Evolutionary conservation across 2,329 filamentous ascomycete genomes (phyloP).

Genomic region (Penicillium polonicum): DNA sequence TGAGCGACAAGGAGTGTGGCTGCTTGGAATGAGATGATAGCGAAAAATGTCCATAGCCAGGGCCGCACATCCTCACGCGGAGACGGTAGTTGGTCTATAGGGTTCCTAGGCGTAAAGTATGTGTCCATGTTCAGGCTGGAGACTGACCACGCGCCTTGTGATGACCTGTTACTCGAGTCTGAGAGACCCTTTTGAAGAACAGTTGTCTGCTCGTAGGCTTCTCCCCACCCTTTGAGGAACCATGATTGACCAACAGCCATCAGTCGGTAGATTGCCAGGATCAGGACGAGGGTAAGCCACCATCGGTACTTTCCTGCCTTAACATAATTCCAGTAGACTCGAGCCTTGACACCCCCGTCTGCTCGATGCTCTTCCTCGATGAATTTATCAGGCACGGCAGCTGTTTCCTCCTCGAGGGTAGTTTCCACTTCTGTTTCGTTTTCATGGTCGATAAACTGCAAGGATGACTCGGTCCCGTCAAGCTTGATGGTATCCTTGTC

Average conservation of each 20-base stretch:
- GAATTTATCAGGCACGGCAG: conserved; percentile 68
- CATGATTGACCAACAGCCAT: conserved; percentile 68
- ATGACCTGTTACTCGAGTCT: conserved; percentile 11
- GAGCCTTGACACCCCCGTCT: conserved; percentile 70
- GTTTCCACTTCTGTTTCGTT: conserved; percentile 27
- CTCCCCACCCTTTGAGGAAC: conserved; percentile 85
- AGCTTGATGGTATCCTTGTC: conserved; percentile 49
- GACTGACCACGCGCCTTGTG: neutral
- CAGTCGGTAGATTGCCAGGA: conserved; percentile 64
- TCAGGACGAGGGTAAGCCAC: conserved; percentile 66
- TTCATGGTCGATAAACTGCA: conserved; percentile 15
- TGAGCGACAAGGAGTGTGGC: conserved; percentile 62
- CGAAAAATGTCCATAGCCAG: conserved; percentile 71
- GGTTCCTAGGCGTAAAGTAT: conserved; percentile 24
- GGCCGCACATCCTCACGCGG: conserved; percentile 66
- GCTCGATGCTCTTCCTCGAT: conserved; percentile 74
- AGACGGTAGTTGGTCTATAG: conserved; percentile 57
- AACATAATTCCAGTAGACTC: conserved; percentile 82
- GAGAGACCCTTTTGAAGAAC: conserved; percentile 20
- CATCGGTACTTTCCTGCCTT: conserved; percentile 72
- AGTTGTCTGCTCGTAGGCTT: conserved; percentile 58
- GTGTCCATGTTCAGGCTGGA: conserved; percentile 11
- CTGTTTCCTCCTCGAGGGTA: conserved; percentile 45
- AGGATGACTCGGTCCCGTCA: conserved; percentile 33
- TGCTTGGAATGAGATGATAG: conserved; percentile 63